Conservation (phyloP, 345 rosid species). For the Eucalyptus polyanthemos region DNA sequence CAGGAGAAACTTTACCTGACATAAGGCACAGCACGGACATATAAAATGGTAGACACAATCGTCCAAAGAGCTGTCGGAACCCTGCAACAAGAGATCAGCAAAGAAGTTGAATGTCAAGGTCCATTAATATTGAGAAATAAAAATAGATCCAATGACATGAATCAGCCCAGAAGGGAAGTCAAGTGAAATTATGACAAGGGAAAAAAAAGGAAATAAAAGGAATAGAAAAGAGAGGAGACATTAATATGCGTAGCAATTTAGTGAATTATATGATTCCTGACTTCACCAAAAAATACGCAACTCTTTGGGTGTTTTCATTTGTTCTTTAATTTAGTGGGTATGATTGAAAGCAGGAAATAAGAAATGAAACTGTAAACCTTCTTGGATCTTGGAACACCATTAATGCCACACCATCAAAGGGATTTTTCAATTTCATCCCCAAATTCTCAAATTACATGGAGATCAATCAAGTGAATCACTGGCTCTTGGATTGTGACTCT, state of each 20-base stretch:
- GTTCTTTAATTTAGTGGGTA: background rate
- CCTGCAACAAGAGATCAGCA: constrained; percentile 22
- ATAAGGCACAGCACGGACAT: constrained; percentile 72
- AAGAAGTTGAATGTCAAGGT: background rate
- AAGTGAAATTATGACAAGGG: background rate
- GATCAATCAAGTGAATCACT: background rate
- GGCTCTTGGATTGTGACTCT: background rate
- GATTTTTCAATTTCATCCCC: background rate
- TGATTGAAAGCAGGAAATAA: background rate
- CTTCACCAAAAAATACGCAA: background rate
- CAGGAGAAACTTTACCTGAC: constrained; percentile 37
- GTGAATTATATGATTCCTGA: background rate
- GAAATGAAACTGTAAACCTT: background rate
- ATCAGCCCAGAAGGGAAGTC: background rate
- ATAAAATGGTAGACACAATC: constrained; percentile 66
- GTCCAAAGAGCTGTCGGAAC: constrained; percentile 51
- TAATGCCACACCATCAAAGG: background rate
- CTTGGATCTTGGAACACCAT: background rate
- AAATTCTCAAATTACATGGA: background rate
- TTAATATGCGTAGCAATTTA: background rate
- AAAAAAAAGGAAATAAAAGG: background rate
- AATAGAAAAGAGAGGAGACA: background rate
- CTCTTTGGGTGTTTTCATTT: background rate
- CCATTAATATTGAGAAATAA: background rate
- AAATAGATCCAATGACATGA: background rate